A percentile compares a stretch with the other conserved stretches of the same genome.
Conservation (phyloP, 345 rosid species). For the Populus nigra region DNA sequence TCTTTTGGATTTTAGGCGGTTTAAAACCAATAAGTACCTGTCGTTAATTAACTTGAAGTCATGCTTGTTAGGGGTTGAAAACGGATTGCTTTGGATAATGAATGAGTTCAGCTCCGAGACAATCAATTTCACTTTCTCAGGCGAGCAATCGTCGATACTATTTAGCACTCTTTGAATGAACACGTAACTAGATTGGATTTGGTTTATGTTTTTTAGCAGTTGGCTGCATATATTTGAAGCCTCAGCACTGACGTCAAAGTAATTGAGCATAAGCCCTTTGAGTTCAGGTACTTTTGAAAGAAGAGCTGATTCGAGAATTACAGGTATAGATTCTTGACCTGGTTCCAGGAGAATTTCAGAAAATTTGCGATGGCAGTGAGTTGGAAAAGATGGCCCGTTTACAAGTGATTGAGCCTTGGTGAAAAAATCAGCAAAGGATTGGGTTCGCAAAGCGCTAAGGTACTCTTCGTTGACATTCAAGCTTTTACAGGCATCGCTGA, state of each 20-base stretch:
- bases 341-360: conserved; percentile 43
- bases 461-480: conserved; percentile 44
- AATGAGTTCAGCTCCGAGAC: conserved; percentile 25
- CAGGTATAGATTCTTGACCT: conserved; percentile 31
- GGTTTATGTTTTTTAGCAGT: conserved; percentile 29
- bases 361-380: conserved; percentile 16
- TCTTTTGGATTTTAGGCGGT: conserved; percentile 30
- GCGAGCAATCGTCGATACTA: conserved; percentile 12
- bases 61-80: conserved; percentile 24
- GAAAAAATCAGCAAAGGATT: conserved; percentile 40
- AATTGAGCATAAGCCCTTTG: conserved; percentile 29
- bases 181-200: conserved; percentile 18
- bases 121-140: conserved; percentile 1
- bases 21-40: conserved; percentile 18
- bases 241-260: conserved; percentile 43
- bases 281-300: conserved; percentile 33
- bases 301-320: conserved; percentile 31
- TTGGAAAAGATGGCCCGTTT: conserved; percentile 22
- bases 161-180: conserved; percentile 26
- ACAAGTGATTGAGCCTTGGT: conserved; percentile 37
- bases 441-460: conserved; percentile 40
- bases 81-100: conserved; percentile 22
- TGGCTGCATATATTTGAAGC: conserved; percentile 42
- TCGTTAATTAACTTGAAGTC: conserved; percentile 36
- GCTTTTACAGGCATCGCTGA: conserved; percentile 21